Base-by-base conservation (phyloP, 2,329 filamentous ascomycete genomes). In the Apiospora pterosperma region DNA sequence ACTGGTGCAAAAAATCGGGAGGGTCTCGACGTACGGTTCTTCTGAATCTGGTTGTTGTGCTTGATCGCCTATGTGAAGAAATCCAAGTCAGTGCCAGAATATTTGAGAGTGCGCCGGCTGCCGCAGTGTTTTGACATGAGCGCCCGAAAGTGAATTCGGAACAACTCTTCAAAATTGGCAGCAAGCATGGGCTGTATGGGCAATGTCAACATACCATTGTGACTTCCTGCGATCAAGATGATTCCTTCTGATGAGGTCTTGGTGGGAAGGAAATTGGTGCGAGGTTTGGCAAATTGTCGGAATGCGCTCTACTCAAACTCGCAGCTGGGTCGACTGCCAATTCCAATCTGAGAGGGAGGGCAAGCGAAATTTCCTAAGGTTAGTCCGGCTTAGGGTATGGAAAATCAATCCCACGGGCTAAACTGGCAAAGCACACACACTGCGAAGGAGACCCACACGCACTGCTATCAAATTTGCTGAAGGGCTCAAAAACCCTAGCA, bases 11-110 rank as follows among this genome's bases (percentile, higher is more conserved):
- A 62, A 65, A 60, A 63, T 42, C 59, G 65, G 60, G 59, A n/a
- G 39, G 25, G 39, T 34, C 28, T 64, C 23, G 65, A 74, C 90
- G 86, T 85, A 93, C 91, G 94, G 90, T 96, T 97, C 89, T 95
- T 92, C 82, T 92, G 91, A 84, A 97, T 91, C 88, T 95, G 92
- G 88, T 97, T 93, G 88, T 98, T 98, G 92, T 97, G 93, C 90
- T 97, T 97, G 93, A 98, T 97, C 88, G 95, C 92, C 94, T 90
- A 72, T 63, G 71, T 63, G 67, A 64, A 75, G 72, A 69, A 74
- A 69, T 34, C 14, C 16, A 28, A 8, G 48, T 55, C 28, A 55
- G 48, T 34, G 28, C 10, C 48, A 55, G 23, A 55, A 34, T 52
- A 34, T 55, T 34, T 4, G 8, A 12, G 19, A 34, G 48, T 34